Evolutionary conservation across 768 basidiomycete genomes (phyloP).

Genomic region (Amanita molliuscula): DNA sequence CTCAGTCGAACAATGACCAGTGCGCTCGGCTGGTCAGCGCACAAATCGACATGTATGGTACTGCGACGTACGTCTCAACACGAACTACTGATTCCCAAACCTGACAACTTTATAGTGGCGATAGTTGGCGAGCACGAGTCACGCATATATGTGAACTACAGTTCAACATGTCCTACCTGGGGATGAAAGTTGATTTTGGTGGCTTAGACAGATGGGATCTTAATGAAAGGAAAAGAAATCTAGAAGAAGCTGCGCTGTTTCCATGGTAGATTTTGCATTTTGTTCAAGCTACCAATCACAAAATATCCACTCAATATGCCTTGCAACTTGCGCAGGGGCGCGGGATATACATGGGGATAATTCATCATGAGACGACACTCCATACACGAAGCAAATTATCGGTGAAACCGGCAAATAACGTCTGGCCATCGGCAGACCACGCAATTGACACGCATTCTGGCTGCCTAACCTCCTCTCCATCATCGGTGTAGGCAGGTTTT

Average conservation of each 20-base stretch:
- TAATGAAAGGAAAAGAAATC: constrained; percentile 49
- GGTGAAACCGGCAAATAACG: constrained; percentile 93
- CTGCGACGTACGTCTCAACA: constrained; percentile 51
- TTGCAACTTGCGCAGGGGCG: neutral
- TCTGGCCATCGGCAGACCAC: constrained; percentile 98
- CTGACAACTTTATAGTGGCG: constrained; percentile 39
- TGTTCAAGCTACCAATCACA: neutral
- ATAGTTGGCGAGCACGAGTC: constrained; percentile 71
- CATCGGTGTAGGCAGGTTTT: constrained; percentile 86
- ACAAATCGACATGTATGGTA: constrained; percentile 56
- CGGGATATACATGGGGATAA: constrained; percentile 9
- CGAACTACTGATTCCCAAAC: neutral
- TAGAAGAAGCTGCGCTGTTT: constrained; percentile 16
- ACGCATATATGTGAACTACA: constrained; percentile 67
- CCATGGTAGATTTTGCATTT: neutral
- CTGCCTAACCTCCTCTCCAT: constrained; percentile 58
- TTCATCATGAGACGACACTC: constrained; percentile 62
- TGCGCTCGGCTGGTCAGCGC: constrained; percentile 60
- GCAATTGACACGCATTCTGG: constrained; percentile 95
- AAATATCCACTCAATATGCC: neutral
- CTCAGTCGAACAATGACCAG: constrained; percentile 51
- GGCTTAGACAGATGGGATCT: constrained; percentile 69
- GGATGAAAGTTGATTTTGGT: constrained; percentile 66
- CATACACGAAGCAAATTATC: constrained; percentile 91
- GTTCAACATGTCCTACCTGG: constrained; percentile 47